phyloP scores from a whole-genome alignment of 495 filamentous ascomycete genomes.

The Penicillium psychrofluorescens region DNA sequence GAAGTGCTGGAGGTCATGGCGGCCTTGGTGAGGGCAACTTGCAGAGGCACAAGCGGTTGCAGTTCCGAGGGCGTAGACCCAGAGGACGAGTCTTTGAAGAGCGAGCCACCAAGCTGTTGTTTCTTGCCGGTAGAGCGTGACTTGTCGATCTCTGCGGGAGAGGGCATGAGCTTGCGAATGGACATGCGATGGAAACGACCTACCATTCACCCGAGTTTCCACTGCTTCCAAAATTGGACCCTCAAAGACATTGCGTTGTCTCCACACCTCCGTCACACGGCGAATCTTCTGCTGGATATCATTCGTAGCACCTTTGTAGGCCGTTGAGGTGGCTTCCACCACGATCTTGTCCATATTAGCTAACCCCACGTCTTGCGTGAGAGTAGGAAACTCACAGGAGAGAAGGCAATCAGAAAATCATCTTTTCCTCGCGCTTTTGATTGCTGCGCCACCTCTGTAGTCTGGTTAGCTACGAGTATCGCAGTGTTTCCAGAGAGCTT shows the following conservation, averaged over 20 bases:
- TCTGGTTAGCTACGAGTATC: conserved; percentile 9
- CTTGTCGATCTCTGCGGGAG: conserved; percentile 68
- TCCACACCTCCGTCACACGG: conserved; percentile 91
- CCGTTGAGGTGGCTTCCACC: conserved; percentile 71
- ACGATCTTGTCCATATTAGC: conserved; percentile 52
- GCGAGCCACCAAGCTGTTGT: conserved; percentile 58
- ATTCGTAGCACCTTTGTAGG: conserved; percentile 77
- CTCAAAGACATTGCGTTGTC: conserved; percentile 80
- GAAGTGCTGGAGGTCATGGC: conserved; percentile 52
- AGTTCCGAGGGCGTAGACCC: conserved; percentile 68
- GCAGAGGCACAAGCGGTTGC: conserved; percentile 60
- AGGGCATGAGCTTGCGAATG: not conserved
- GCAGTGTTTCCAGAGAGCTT: conserved; percentile 1
- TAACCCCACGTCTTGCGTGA: not conserved
- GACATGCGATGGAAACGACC: not conserved
- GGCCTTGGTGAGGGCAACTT: conserved; percentile 66
- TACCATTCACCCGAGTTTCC: conserved; percentile 73
- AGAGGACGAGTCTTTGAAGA: conserved; percentile 48
- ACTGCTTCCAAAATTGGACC: conserved; percentile 65
- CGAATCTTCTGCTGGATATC: conserved; percentile 83
- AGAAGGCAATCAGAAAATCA: conserved; percentile 87
- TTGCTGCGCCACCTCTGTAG: conserved; percentile 85
- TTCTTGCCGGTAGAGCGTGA: conserved; percentile 60
- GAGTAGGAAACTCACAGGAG: conserved; percentile 46
- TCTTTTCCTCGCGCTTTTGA: conserved; percentile 84